These are phyloP conservation scores for Helicostylum pulchrum DNA, from an alignment of 192 early-diverging fungal genomes.

Conservation along the genomic window DNA sequence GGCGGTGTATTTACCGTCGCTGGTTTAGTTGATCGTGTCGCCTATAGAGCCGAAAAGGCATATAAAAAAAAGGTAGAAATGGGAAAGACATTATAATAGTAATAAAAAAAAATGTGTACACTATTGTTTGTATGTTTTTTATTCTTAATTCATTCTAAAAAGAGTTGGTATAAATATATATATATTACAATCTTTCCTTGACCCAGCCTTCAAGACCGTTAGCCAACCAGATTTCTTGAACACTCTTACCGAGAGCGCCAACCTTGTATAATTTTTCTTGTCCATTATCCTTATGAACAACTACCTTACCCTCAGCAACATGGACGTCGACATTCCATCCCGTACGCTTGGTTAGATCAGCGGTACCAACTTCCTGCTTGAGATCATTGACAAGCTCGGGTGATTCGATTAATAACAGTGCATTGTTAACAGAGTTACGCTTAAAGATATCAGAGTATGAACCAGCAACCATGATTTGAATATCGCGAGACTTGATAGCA, in stretches of 20 bases:
- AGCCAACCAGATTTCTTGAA: slow-evolving; percentile 95
- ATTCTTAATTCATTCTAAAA: too few species aligned
- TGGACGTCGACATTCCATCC: slow-evolving; percentile 71
- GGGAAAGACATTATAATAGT: slow-evolving; percentile 59
- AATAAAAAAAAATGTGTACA: neutral
- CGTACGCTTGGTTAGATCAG: slow-evolving; percentile 67
- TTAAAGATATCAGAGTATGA: slow-evolving; percentile 98
- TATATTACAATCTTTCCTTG: slow-evolving; percentile 55
- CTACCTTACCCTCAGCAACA: slow-evolving; percentile 65
- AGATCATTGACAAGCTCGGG: slow-evolving; percentile 78
- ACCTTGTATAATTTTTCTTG: slow-evolving; percentile 47
- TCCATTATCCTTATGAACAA: slow-evolving; percentile 37
- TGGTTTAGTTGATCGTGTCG: slow-evolving; percentile 78
- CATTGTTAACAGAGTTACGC: slow-evolving; percentile 98
- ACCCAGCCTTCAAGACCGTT: slow-evolving; percentile 97
- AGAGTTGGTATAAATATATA: too few species aligned
- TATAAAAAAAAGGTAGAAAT: slow-evolving; percentile 77
- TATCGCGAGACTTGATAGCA: slow-evolving; percentile 81
- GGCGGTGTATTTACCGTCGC: slow-evolving; percentile 97
- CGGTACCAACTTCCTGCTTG: slow-evolving; percentile 43
- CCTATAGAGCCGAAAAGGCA: slow-evolving; percentile 84
- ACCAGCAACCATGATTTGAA: slow-evolving; percentile 83
- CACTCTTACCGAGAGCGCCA: slow-evolving; percentile 76
- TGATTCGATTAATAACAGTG: slow-evolving; percentile 85
- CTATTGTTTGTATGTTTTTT: too few species aligned